Evolutionary conservation across 2,329 filamentous ascomycete genomes (phyloP).

Genomic region (Colletotrichum australisinense): DNA sequence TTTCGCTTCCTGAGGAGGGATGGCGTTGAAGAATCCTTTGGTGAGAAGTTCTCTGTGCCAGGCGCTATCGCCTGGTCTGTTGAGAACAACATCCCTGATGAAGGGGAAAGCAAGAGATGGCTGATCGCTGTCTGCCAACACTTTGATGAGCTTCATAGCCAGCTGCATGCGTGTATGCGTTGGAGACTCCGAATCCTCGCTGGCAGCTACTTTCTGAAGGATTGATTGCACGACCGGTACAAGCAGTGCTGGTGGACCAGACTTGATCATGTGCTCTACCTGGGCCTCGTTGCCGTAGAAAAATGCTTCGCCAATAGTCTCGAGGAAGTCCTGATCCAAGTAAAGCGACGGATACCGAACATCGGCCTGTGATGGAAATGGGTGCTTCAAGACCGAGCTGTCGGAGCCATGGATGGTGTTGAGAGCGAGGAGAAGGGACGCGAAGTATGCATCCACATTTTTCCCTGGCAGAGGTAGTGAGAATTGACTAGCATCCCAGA

Average conservation of each 20-base stretch:
- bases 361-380: not conserved
- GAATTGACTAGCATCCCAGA: not conserved
- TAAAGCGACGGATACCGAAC: constrained; percentile 10
- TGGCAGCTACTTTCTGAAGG: not conserved
- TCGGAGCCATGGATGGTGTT: constrained; percentile 6
- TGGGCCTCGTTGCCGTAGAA: not conserved
- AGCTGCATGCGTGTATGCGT: not conserved
- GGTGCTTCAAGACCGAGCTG: not conserved
- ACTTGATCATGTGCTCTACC: not conserved
- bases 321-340: constrained; percentile 16
- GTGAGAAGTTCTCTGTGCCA: constrained; percentile 19
- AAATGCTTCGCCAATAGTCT: not conserved
- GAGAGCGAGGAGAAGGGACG: constrained; percentile 8
- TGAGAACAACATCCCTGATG: constrained; percentile 7
- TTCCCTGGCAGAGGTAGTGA: constrained; percentile 31
- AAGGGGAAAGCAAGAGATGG: constrained; percentile 19
- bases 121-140: not conserved
- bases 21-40: not conserved
- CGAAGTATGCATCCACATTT: not conserved
- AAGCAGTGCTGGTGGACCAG: not conserved
- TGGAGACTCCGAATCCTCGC: not conserved
- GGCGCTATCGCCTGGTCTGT: constrained; percentile 9
- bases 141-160: not conserved
- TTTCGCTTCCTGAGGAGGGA: not conserved
- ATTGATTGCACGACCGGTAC: not conserved